Evolutionary conservation across 2,329 filamentous ascomycete genomes (phyloP).

Genomic region (Juglanconis sp.): DNA sequence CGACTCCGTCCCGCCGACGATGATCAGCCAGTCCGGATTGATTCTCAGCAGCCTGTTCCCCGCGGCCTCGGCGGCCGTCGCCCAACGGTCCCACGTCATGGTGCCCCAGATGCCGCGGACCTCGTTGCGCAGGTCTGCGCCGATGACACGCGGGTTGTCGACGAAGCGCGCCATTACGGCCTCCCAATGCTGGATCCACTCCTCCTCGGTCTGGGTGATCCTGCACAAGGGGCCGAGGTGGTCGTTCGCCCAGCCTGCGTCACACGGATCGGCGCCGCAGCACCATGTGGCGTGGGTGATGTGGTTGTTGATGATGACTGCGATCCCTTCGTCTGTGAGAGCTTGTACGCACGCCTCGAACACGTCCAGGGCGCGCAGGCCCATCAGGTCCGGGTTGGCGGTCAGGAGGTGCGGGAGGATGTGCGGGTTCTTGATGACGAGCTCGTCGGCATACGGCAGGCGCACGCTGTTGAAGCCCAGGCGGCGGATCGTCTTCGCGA

Average conservation of each 20-base stretch:
- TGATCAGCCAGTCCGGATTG: conserved; percentile 62
- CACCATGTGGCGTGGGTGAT: conserved; percentile 69
- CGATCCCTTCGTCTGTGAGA: conserved; percentile 59
- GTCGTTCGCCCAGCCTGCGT: conserved; percentile 65
- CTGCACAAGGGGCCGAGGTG: conserved; percentile 59
- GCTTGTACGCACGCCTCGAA: conserved; percentile 56
- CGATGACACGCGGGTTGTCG: conserved; percentile 60
- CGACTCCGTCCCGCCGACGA: conserved; percentile 66
- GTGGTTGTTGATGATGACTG: conserved; percentile 68
- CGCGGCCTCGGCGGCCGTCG: conserved; percentile 59
- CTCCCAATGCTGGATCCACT: conserved; percentile 67
- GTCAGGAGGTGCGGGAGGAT: conserved; percentile 48
- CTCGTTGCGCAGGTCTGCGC: conserved; percentile 66
- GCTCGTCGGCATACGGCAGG: conserved; percentile 66
- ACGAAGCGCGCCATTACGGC: conserved; percentile 58
- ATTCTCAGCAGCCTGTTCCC: conserved; percentile 58
- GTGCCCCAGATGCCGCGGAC: conserved; percentile 67
- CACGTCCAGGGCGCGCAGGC: conserved; percentile 56
- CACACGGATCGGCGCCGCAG: conserved; percentile 65
- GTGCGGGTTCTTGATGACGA: conserved; percentile 58
- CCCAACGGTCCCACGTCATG: conserved; percentile 65
- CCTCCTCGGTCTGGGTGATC: conserved; percentile 59
- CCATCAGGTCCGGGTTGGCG: conserved; percentile 59
- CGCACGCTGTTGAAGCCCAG: conserved; percentile 70
- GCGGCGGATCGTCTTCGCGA: conserved; percentile 55